phyloP scores from a whole-genome alignment of 257 asterid genomes.

The Eustoma russellianum region DNA sequence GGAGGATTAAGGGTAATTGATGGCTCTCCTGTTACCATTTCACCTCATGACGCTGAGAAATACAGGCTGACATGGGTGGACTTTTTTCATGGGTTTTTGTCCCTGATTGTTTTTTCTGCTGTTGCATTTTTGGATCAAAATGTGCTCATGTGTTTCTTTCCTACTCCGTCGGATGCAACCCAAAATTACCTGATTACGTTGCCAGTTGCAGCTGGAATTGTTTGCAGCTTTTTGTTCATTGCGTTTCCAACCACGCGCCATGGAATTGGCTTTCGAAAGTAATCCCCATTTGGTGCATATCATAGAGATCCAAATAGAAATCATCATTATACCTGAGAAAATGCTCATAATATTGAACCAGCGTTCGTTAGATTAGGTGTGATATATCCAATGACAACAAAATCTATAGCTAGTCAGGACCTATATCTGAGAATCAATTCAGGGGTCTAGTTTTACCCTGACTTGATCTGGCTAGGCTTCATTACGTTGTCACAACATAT shows the following conservation, averaged over 20 bases:
- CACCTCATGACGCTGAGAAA: conserved; percentile 34
- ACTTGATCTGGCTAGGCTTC: too few species aligned
- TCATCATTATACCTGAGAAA: too few species aligned
- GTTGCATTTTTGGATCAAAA: conserved; percentile 68
- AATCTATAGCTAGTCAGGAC: too few species aligned
- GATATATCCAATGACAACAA: too few species aligned
- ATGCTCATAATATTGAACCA: too few species aligned
- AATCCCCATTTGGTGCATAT: neutral
- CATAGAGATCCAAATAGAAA: too few species aligned
- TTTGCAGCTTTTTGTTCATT: conserved; percentile 53
- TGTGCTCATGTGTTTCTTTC: conserved; percentile 55
- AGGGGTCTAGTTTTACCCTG: too few species aligned
- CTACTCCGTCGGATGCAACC: conserved; percentile 50
- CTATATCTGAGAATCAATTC: too few species aligned
- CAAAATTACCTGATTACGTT: conserved; percentile 36
- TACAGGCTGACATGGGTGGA: conserved; percentile 42
- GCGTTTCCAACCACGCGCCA: conserved; percentile 58
- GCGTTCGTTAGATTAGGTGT: too few species aligned
- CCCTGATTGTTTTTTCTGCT: conserved; percentile 51
- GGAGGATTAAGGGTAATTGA: conserved; percentile 59
- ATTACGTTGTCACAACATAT: too few species aligned
- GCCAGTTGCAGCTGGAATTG: conserved; percentile 58
- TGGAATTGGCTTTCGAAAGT: conserved; percentile 71
- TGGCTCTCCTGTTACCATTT: conserved; percentile 22
- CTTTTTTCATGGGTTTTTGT: conserved; percentile 52